Percentiles rank a stretch among this genome's conserved stretches.
These are phyloP conservation scores for Lithocarpus polystachyus DNA, from an alignment of 306 rosid genomes.

Conservation along the genomic window DNA sequence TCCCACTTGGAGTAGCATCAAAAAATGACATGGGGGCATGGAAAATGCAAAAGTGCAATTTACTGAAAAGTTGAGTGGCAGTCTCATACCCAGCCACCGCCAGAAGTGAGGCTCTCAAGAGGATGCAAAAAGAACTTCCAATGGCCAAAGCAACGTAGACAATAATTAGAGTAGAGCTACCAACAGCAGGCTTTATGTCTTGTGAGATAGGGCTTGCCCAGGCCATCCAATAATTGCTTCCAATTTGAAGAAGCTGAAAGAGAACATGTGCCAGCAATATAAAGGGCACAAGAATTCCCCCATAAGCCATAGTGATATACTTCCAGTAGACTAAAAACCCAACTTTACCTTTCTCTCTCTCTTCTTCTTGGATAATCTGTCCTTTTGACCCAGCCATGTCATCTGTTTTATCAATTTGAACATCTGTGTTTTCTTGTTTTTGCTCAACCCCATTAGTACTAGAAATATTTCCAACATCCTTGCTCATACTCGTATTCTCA, in stretches of 20 bases:
- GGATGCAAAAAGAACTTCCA: constrained; percentile 64
- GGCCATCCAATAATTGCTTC: constrained; percentile 94
- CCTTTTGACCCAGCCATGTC: constrained; percentile 28
- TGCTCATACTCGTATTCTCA: constrained; percentile 20
- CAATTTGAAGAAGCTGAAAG: constrained; percentile 77
- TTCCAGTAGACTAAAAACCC: constrained; percentile 74
- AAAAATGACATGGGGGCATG: constrained; percentile 91
- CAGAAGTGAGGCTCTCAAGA: constrained; percentile 44
- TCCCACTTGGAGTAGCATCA: constrained; percentile 86
- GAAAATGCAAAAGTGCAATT: constrained; percentile 76
- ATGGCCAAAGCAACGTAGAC: constrained; percentile 69
- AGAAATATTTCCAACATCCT: constrained; percentile 22
- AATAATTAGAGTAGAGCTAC: constrained; percentile 38
- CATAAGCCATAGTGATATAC: constrained; percentile 65
- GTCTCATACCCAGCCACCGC: constrained; percentile 65
- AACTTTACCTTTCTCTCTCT: constrained; percentile 86
- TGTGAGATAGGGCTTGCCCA: constrained; percentile 79
- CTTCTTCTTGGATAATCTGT: constrained; percentile 91
- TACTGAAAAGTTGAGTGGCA: constrained; percentile 66
- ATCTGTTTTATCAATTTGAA: constrained; percentile 35
- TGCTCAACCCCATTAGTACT: constrained; percentile 2
- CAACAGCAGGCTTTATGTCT: constrained; percentile 49
- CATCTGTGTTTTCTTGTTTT: constrained; percentile 32
- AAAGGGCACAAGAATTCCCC: constrained; percentile 82
- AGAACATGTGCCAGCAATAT: constrained; percentile 62